Evolutionary conservation across 1,139 yeast genomes (phyloP), one percentile per base, ranked within the genome.

Genomic region (Scheffersomyces cryptocercus): DNA sequence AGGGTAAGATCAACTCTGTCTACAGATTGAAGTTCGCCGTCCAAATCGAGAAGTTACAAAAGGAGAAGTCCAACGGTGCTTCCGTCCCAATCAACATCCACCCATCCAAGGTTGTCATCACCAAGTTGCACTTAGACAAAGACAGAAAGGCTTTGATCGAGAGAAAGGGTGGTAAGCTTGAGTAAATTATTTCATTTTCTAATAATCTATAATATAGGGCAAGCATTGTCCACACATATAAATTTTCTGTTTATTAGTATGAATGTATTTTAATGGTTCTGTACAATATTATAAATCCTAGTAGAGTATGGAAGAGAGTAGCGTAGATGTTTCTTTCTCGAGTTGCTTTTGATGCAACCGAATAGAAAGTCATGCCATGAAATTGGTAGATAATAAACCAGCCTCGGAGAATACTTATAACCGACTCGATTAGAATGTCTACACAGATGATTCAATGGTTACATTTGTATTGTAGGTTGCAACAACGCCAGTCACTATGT

Each of bases 41-140:
- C 63, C 98, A 91, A 80, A 86, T 95, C 68, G 99, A 91, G 82
- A 93, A 93, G 82, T 83, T 95, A 75, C 84, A 93, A 81, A 88
- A 86, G 81, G 98, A 93, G 79, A 95, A 93, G 84, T 89, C 96
- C 65, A 88, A 85, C 82, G 99, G 98, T 80, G 96, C 97, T 69
- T 83, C 97, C 54, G 88, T 91, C 65, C 99, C 98, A 76, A 81
- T 93, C 77, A 89, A 90, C 87, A 82, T 95, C 65, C 96, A 90
- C 83, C 96, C 99, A 74, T 91, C 98, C 58, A 95, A 95, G 84
- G 96, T 95, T 71, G 98, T 93, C 78, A 88, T 95, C 77, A 93
- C 98, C 81, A 89, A 90, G 82, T 84, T 95, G 77, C 88, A 89
- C 84, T 85, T 93, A 77, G 97, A 93, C 85, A 88, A 88, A 81